Evolutionary conservation across 495 filamentous ascomycete species (phyloP), one percentile per base, ranked within the genome.

Genomic region (Hypoxylon lienhwacheense): DNA sequence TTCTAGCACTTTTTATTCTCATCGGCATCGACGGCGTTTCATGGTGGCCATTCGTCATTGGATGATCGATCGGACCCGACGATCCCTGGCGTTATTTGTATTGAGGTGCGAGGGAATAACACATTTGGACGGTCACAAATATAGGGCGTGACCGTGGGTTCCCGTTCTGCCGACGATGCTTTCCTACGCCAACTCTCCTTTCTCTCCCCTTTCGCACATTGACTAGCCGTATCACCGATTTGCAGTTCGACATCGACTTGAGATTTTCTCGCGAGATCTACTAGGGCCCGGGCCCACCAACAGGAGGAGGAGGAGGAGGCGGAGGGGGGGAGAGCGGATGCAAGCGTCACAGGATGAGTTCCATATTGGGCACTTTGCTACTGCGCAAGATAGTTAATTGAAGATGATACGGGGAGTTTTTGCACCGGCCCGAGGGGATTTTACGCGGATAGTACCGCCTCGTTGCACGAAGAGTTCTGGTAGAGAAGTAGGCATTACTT

Each of bases 11-110:
- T 66, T 66, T 63, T 47, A 65, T 69, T 72, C 66, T 70, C 61
- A 64, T 69, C 57, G 72, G 74, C 75, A 78, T 80, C 70, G 64
- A 75, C 66, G 77, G 79, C 74, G 71, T 75, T 76, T 66, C 62
- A 61, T 66, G 70, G 75, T 68, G 65, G 66, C 65, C 60, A 65
- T 61, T 66, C 63, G 66, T 68, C 65, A 70, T 68, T 72, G 71
- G 70, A 72, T 64, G 62, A 70, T 72, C 70, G 65, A 71, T 69
- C 66, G 36, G 48, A 47, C 63, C 63, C 62, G 60, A 65, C 63
- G 61, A 61, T 65, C 51, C 51, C 53, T 58, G 68, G 70, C 65
- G 71, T 67, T 68, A 55, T 65, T 52, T 65, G 61, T 61, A 60
- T 65, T 67, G 46, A 66, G 64, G 66, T 59, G 65, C 67, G 62